Evolutionary conservation across 2,329 filamentous ascomycete species (phyloP).

Genomic region (Herpotrichia juniperi): DNA sequence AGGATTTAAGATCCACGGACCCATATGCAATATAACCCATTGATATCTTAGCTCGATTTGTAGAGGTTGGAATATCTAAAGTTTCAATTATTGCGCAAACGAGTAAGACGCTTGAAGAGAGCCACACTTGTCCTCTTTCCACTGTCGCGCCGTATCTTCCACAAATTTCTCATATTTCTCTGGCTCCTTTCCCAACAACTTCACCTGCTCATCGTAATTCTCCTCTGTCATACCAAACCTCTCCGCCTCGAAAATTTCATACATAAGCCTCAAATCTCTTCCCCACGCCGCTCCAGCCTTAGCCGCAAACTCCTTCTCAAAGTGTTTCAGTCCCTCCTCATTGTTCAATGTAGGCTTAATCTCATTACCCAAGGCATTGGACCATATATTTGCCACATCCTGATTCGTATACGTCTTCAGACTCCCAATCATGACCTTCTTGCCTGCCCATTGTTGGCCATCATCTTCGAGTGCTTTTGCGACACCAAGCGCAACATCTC

Average conservation of each 20-base stretch:
- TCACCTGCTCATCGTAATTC: not conserved
- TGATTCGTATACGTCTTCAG: slow-evolving; percentile 6
- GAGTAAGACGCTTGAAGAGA: too few relatives aligned
- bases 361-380: slow-evolving; percentile 7
- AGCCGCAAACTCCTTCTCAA: not conserved
- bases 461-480: slow-evolving; percentile 10
- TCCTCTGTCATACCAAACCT: not conserved
- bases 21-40: too few relatives aligned
- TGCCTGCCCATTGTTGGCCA: slow-evolving; percentile 10
- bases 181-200: not conserved
- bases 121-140: too few relatives aligned
- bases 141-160: not conserved
- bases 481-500: slow-evolving; percentile 10
- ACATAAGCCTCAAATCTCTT: not conserved
- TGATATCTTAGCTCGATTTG: too few relatives aligned
- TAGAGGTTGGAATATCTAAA: too few relatives aligned
- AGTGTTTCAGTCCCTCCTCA: slow-evolving; percentile 9
- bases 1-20: too few relatives aligned
- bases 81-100: too few relatives aligned
- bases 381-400: slow-evolving; percentile 8
- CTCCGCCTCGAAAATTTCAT: not conserved
- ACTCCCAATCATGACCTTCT: slow-evolving; percentile 10
- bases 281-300: not conserved
- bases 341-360: slow-evolving; percentile 3
- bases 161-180: not conserved